phyloP scores from a whole-genome alignment of 2,329 filamentous ascomycete genomes.

The Monilinia aucupariae region DNA sequence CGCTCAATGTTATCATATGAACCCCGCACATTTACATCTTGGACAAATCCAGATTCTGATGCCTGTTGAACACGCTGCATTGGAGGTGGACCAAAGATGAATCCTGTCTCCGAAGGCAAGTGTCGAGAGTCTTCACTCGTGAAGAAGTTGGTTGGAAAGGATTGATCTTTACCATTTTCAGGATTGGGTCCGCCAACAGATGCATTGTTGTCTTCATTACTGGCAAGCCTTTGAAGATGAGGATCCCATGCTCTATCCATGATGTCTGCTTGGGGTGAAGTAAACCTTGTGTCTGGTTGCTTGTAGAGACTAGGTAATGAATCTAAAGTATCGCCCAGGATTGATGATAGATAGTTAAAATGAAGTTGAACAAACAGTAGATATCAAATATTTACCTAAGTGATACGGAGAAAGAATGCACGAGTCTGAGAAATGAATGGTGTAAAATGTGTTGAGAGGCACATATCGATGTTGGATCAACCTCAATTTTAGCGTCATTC shows the following conservation, averaged over 20 bases:
- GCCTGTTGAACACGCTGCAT: not conserved
- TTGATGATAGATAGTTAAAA: not conserved
- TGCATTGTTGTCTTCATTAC: constrained; percentile 19
- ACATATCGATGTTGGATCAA: not conserved
- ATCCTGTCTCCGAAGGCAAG: not conserved
- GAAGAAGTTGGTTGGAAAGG: not conserved
- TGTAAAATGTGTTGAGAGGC: not conserved
- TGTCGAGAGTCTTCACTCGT: not conserved
- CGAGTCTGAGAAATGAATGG: not conserved
- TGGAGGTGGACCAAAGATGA: constrained; percentile 4
- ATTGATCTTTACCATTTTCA: not conserved
- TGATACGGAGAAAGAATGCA: not conserved
- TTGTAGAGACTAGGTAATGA: not conserved
- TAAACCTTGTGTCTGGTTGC: not conserved
- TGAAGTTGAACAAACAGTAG: not conserved
- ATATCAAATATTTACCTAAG: not conserved
- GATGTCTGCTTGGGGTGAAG: not conserved
- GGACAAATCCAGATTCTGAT: not conserved
- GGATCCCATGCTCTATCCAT: constrained; percentile 22
- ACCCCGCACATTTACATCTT: not conserved
- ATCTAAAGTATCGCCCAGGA: not conserved
- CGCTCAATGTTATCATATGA: not conserved
- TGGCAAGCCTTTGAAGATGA: constrained; percentile 26
- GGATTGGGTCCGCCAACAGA: not conserved
- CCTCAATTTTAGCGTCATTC: constrained; percentile 10